Conservation (phyloP, 352 stramenopile species). For the Phytophthora pseudosyringae region DNA sequence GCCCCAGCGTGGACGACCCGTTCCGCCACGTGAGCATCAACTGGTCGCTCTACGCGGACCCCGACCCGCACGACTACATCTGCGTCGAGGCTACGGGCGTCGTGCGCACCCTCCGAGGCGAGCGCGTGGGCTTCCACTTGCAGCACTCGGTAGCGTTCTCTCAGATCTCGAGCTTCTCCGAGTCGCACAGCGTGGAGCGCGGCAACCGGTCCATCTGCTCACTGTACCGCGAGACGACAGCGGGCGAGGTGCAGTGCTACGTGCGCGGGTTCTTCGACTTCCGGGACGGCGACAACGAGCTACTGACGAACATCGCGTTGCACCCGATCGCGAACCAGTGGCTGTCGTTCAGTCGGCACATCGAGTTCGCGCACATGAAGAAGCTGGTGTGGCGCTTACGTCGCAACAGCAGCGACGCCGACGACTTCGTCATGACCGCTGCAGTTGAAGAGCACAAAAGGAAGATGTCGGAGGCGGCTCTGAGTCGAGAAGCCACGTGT, state of each 20-base stretch:
- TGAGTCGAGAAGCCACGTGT: slow-evolving; percentile 17
- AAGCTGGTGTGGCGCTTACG: slow-evolving; percentile 33
- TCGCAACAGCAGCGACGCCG: slow-evolving; percentile 10
- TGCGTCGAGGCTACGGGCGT: slow-evolving; percentile 50
- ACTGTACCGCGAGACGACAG: slow-evolving; percentile 18
- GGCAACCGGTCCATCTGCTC: slow-evolving; percentile 34
- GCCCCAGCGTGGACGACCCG: slow-evolving; percentile 33
- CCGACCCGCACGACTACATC: slow-evolving; percentile 48
- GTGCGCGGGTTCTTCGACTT: slow-evolving; percentile 46
- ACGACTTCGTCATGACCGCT: slow-evolving; percentile 12
- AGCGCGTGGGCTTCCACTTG: slow-evolving; percentile 52
- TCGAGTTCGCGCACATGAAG: slow-evolving; percentile 39
- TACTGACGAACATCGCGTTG: slow-evolving; percentile 32
- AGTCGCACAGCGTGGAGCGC: slow-evolving; percentile 23
- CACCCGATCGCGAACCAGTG: slow-evolving; percentile 28
- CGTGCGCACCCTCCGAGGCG: slow-evolving; percentile 20
- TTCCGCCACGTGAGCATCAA: slow-evolving; percentile 51
- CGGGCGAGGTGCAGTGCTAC: slow-evolving; percentile 30
- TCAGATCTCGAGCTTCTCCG: slow-evolving; percentile 21
- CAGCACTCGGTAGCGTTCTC: slow-evolving; percentile 46
- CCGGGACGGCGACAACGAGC: slow-evolving; percentile 20
- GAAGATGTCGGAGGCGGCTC: slow-evolving; percentile 14
- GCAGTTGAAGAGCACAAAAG: slow-evolving; percentile 10
- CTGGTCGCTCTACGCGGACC: slow-evolving; percentile 40
- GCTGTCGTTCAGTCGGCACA: slow-evolving; percentile 27